phyloP scores from a whole-genome alignment of 768 basidiomycete genomes.

The Daedaleopsis nitida region DNA sequence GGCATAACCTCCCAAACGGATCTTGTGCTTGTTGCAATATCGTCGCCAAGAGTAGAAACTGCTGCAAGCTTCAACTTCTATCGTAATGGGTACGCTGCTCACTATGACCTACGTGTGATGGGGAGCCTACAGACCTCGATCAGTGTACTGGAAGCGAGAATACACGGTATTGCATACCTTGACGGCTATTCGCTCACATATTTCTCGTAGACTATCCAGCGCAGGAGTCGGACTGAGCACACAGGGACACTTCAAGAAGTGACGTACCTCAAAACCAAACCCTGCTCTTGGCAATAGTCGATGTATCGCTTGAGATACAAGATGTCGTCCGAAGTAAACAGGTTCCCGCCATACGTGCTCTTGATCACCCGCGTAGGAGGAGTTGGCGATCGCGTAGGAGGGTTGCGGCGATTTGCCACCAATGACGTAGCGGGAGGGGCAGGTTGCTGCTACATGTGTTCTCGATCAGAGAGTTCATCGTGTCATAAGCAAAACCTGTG shows the following conservation, averaged over 20 bases:
- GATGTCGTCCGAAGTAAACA: constrained; percentile 85
- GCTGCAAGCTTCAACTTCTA: neutral
- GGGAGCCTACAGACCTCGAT: constrained; percentile 56
- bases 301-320: constrained; percentile 85
- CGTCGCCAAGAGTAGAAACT: constrained; percentile 92
- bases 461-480: constrained; percentile 1
- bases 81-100: neutral
- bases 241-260: neutral
- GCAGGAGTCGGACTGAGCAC: neutral
- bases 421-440: constrained; percentile 67
- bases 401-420: constrained; percentile 64
- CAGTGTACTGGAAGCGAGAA: neutral
- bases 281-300: constrained; percentile 88
- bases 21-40: constrained; percentile 92
- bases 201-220: constrained; percentile 64
- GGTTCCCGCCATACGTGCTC: constrained; percentile 86
- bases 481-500: neutral
- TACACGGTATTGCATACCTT: constrained; percentile 49
- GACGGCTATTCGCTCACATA: constrained; percentile 84
- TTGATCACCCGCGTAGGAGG: constrained; percentile 84
- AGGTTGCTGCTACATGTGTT: constrained; percentile 41
- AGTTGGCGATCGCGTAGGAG: constrained; percentile 78
- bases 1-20: constrained; percentile 81
- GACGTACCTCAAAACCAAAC: constrained; percentile 71
- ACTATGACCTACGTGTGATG: constrained; percentile 73